phyloP scores from a whole-genome alignment of 441 rosid genomes.

The Corymbia calophylla region DNA sequence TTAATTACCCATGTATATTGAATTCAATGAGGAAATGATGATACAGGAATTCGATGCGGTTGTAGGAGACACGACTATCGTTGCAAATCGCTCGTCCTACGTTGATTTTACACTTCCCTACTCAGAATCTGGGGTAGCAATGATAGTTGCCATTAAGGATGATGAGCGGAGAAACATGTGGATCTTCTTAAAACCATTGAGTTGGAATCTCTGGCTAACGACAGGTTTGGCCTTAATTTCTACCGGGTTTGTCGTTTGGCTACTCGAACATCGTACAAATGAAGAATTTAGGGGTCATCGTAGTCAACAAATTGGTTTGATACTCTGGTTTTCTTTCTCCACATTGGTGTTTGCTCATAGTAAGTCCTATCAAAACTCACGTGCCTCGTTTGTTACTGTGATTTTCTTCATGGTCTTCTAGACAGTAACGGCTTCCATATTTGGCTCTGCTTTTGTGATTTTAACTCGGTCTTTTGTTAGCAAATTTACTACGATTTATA shows the following conservation, averaged over 20 bases:
- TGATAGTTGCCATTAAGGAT: constrained; percentile 23
- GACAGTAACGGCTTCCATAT: too few relatives aligned
- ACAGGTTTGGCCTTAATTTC: constrained; percentile 15
- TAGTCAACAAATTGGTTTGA: constrained; percentile 23
- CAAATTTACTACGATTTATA: background rate
- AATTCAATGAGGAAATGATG: background rate
- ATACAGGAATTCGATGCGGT: constrained; percentile 26
- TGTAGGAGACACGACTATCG: constrained; percentile 37
- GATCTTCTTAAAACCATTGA: constrained; percentile 44
- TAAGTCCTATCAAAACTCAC: constrained; percentile 2
- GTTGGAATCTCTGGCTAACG: constrained; percentile 36
- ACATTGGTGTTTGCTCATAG: constrained; percentile 33
- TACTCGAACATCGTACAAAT: constrained; percentile 34
- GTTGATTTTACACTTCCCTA: constrained; percentile 45
- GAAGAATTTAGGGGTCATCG: constrained; percentile 30
- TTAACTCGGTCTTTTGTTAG: too few relatives aligned
- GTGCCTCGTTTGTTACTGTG: background rate
- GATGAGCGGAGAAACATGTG: constrained; percentile 20
- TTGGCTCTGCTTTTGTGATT: too few relatives aligned
- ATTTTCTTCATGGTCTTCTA: background rate
- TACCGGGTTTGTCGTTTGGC: constrained; percentile 30
- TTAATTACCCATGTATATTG: background rate
- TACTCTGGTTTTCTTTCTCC: constrained; percentile 37
- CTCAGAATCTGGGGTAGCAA: constrained; percentile 36
- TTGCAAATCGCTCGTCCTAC: constrained; percentile 9